Conservation (phyloP, 257 asterid species). For the Salvia splendens region DNA sequence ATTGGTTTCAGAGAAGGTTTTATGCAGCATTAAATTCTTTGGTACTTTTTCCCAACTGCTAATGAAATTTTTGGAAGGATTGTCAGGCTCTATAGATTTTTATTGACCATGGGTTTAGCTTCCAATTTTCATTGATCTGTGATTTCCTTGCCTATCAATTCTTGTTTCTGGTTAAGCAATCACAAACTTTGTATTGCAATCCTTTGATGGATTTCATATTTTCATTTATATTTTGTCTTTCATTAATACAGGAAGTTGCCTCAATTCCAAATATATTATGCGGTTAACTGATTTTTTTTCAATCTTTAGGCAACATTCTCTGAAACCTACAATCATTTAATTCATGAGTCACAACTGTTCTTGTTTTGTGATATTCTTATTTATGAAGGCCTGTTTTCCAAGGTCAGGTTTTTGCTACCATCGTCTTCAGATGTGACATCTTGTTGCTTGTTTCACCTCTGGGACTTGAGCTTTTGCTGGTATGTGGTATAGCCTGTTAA, state of each 20-base stretch:
- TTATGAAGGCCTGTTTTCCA: conserved; percentile 39
- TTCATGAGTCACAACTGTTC: neutral
- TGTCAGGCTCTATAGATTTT: conserved; percentile 4
- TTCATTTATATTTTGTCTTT: neutral
- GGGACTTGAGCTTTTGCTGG: conserved; percentile 87
- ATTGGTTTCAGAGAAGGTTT: conserved; percentile 69
- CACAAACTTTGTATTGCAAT: conserved; percentile 11
- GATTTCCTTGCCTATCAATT: conserved; percentile 25
- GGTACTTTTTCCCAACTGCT: conserved; percentile 53
- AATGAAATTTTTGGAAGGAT: conserved; percentile 55
- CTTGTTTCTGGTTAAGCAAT: conserved; percentile 18
- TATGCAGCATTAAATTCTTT: conserved; percentile 78
- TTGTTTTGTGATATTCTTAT: conserved; percentile 21
- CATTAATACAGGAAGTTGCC: neutral
- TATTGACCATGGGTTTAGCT: conserved; percentile 14
- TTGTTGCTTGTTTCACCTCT: conserved; percentile 77
- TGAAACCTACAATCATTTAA: neutral
- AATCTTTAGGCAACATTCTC: conserved; percentile 11
- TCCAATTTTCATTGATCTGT: conserved; percentile 13
- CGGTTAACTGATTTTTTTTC: conserved; percentile 4
- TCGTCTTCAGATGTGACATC: conserved; percentile 90
- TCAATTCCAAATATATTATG: neutral
- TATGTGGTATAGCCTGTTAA: conserved; percentile 38
- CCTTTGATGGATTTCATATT: conserved; percentile 11
- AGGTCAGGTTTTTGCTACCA: conserved; percentile 76